Percentiles rank a stretch among this genome's conserved stretches.
These are phyloP conservation scores for Tausonia pullulans DNA, from an alignment of 1,284 basidiomycete genomes.

Conservation along the genomic window DNA sequence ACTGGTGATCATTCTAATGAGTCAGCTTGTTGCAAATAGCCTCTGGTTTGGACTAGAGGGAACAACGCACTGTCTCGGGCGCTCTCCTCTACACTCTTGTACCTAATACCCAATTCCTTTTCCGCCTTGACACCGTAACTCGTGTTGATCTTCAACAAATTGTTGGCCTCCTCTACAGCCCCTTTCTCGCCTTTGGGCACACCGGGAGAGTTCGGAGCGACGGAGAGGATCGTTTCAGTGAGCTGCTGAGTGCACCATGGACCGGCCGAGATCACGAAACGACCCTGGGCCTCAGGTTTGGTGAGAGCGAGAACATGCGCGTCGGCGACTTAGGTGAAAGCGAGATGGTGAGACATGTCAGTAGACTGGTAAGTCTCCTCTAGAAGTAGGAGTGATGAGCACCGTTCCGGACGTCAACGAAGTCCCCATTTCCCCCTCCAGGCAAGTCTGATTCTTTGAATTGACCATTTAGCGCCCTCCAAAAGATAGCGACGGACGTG, in stretches of 20 bases:
- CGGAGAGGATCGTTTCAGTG: background rate
- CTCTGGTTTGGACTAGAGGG: no score
- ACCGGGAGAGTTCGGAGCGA: background rate
- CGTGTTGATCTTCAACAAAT: background rate
- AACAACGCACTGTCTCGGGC: conserved; percentile 9
- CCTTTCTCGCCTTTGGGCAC: background rate
- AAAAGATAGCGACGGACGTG: conserved; percentile 39
- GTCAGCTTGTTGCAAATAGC: no score
- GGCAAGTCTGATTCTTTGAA: conserved; percentile 6
- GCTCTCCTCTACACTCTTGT: conserved; percentile 3
- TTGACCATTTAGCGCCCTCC: conserved; percentile 27
- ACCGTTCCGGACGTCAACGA: conserved; percentile 52
- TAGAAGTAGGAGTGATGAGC: no score
- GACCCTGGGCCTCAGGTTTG: conserved; percentile 46
- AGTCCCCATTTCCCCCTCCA: conserved; percentile 34
- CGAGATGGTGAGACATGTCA: no score
- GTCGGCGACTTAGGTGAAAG: no score
- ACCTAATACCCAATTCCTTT: conserved; percentile 10
- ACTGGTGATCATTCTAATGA: no score
- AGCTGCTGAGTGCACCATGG: conserved; percentile 3
- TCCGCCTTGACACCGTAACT: conserved; percentile 9
- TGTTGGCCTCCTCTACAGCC: background rate
- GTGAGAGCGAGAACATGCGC: conserved; percentile 48
- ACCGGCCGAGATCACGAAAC: conserved; percentile 41
- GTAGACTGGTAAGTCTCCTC: no score